Conservation (phyloP, 1,139 yeast genomes). For the Hansenula lynferdii region DNA sequence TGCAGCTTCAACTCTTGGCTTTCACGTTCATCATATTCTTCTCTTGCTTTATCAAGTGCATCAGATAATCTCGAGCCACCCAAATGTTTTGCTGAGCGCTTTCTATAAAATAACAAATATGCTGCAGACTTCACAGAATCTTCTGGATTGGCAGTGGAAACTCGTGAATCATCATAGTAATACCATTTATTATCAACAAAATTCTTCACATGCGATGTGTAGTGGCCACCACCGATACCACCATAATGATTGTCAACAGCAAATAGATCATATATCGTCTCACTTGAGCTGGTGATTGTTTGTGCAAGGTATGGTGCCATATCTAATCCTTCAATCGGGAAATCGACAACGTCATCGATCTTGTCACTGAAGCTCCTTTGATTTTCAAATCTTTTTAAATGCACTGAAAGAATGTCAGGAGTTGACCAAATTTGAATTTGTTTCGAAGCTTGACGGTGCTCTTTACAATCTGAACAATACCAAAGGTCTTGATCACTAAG, state of each 20-base stretch:
- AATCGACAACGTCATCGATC: constrained; percentile 77
- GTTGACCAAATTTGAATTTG: constrained; percentile 88
- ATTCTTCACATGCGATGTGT: constrained; percentile 85
- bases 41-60: constrained; percentile 28
- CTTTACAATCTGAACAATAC: constrained; percentile 90
- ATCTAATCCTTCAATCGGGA: constrained; percentile 83
- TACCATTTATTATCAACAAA: constrained; percentile 80
- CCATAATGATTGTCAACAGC: constrained; percentile 97
- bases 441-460: constrained; percentile 87
- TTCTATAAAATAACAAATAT: constrained; percentile 78
- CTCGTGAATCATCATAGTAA: constrained; percentile 84
- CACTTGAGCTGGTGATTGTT: constrained; percentile 29
- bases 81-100: constrained; percentile 29
- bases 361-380: constrained; percentile 86
- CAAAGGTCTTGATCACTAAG: constrained; percentile 88
- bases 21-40: constrained; percentile 21
- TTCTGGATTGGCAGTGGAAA: constrained; percentile 54
- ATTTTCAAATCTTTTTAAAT: constrained; percentile 85
- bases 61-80: constrained; percentile 28
- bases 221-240: constrained; percentile 97
- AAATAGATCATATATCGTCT: constrained; percentile 66
- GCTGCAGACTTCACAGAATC: constrained; percentile 78
- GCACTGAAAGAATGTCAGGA: constrained; percentile 87
- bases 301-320: constrained; percentile 52
- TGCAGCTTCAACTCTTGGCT: constrained; percentile 17